phyloP scores from a whole-genome alignment of 108 stramenopile genomes.

The Cyclostephanos tholiformis region DNA sequence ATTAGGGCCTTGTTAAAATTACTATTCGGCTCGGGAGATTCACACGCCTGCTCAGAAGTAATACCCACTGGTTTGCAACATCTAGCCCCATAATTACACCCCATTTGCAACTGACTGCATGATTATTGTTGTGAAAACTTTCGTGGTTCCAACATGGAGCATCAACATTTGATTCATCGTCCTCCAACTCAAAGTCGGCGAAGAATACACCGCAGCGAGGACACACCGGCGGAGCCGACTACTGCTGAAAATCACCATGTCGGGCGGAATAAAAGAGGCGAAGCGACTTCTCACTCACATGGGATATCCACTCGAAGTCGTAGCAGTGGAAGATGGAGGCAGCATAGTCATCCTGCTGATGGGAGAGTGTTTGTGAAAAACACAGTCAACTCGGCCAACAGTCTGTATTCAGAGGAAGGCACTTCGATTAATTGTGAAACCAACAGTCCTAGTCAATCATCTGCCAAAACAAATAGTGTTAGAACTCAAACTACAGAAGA shows the following conservation, averaged over 20 bases:
- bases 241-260: slow-evolving; percentile 4
- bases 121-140: too few species aligned
- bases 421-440: neutral
- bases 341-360: neutral
- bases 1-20: too few species aligned
- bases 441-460: neutral
- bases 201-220: neutral
- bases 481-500: slow-evolving; percentile 10
- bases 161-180: neutral
- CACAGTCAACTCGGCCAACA: neutral
- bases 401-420: neutral
- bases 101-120: too few species aligned
- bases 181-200: neutral
- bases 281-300: slow-evolving; percentile 13
- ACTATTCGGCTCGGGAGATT: too few species aligned
- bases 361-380: neutral
- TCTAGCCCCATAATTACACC: too few species aligned
- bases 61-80: too few species aligned
- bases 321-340: slow-evolving; percentile 9
- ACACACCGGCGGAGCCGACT: neutral
- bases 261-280: slow-evolving; percentile 7
- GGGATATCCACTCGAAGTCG: slow-evolving; percentile 18
- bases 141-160: neutral
- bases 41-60: too few species aligned
- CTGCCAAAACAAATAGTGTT: neutral